A percentile compares a stretch with the other conserved stretches of the same genome.
phyloP scores from a whole-genome alignment of 768 basidiomycete species.

The Lentinula boryana region DNA sequence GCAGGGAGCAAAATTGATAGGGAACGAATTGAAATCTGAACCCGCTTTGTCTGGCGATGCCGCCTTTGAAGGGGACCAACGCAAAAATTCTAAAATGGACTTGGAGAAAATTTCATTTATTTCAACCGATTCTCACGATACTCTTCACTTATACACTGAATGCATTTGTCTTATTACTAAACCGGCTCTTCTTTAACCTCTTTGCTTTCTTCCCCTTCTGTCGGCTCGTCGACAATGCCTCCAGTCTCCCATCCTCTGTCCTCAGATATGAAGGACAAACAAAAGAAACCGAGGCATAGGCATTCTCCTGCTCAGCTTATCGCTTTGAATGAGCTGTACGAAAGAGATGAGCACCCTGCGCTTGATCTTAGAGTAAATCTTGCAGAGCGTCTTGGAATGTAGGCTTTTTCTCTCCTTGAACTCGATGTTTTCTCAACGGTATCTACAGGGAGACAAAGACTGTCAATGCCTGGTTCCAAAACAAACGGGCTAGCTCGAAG shows the following conservation, averaged over 20 bases:
- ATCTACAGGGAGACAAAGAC: constrained; percentile 72
- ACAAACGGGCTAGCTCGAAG: constrained; percentile 79
- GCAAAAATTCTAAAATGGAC: neutral
- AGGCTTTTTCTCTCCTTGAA: constrained; percentile 24
- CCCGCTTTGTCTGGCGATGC: neutral
- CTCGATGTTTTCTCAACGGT: constrained; percentile 9
- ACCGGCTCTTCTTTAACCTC: constrained; percentile 7
- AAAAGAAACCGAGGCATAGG: constrained; percentile 76
- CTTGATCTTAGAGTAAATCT: constrained; percentile 62
- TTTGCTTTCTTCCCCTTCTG: constrained; percentile 1
- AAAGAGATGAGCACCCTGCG: constrained; percentile 69
- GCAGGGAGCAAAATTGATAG: too few species aligned
- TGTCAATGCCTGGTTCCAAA: constrained; percentile 84
- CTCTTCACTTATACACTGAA: neutral
- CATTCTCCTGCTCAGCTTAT: constrained; percentile 68
- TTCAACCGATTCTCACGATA: neutral
- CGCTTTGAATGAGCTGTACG: constrained; percentile 74
- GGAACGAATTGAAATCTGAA: too few species aligned
- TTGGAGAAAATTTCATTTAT: neutral
- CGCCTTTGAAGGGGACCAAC: neutral
- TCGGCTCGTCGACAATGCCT: constrained; percentile 13
- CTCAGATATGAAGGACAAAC: constrained; percentile 31
- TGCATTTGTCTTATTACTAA: neutral
- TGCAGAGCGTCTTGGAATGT: constrained; percentile 75
- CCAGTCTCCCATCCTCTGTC: constrained; percentile 22